Evolutionary conservation across 306 rosid species (phyloP).

Genomic region (Dalbergia cochinchinensis): DNA sequence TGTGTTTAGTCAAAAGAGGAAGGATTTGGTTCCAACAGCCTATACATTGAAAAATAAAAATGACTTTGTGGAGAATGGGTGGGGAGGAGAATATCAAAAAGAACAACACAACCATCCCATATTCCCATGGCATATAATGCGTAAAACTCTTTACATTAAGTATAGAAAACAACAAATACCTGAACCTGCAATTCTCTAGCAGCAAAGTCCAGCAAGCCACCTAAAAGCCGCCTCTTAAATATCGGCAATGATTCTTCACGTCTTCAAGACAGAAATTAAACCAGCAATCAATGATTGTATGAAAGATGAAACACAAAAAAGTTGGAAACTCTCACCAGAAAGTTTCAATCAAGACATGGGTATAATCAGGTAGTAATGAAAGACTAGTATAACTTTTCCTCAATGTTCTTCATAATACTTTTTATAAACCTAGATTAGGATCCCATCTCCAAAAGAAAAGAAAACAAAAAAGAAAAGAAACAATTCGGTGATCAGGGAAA

Average conservation of each 20-base stretch:
- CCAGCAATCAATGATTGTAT: constrained; percentile 40
- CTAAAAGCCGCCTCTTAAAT: constrained; percentile 94
- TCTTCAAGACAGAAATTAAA: constrained; percentile 62
- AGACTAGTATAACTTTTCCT: constrained; percentile 40
- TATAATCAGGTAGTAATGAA: constrained; percentile 14
- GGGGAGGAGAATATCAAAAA: constrained; percentile 9
- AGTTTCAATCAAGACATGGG: constrained; percentile 25
- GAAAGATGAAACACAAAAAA: constrained; percentile 36
- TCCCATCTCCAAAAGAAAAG: neutral
- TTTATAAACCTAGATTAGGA: constrained; percentile 33
- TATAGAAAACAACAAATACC: constrained; percentile 59
- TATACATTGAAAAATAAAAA: constrained; percentile 32
- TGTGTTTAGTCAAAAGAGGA: constrained; percentile 25
- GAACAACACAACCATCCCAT: constrained; percentile 15
- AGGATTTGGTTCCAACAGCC: constrained; percentile 5
- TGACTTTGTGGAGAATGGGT: neutral
- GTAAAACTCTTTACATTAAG: constrained; percentile 27
- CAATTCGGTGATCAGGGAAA: neutral
- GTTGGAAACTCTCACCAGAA: constrained; percentile 22
- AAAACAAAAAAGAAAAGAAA: too few relatives aligned
- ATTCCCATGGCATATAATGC: constrained; percentile 12
- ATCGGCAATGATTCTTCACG: constrained; percentile 92
- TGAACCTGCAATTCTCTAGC: constrained; percentile 97
- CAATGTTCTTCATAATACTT: constrained; percentile 27
- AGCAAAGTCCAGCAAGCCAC: constrained; percentile 91